These are phyloP conservation scores for Neurospora sp. DNA, from an alignment of 495 filamentous ascomycete genomes.

Conservation along the genomic window DNA sequence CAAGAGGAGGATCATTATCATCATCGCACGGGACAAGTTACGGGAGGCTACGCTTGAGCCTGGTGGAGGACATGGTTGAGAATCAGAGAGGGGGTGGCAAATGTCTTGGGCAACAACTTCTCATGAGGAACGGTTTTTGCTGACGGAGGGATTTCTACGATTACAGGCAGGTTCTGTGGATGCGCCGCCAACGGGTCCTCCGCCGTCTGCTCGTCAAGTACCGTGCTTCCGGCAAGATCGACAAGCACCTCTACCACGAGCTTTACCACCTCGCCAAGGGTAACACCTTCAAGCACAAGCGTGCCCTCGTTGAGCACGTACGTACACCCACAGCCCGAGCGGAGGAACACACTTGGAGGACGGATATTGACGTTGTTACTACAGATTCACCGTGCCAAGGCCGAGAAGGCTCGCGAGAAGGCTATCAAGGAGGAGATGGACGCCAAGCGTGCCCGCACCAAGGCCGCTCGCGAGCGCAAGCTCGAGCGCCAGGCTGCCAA, in stretches of 20 bases:
- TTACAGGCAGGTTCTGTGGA: constrained; percentile 89
- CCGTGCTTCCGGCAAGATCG: constrained; percentile 98
- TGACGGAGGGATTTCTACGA: constrained; percentile 16
- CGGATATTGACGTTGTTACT: constrained; percentile 10
- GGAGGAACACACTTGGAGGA: neutral
- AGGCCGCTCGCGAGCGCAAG: constrained; percentile 97
- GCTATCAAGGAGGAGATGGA: constrained; percentile 98
- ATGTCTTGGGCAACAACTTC: neutral
- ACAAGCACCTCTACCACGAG: constrained; percentile 99
- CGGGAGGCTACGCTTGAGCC: neutral
- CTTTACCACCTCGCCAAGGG: constrained; percentile 99
- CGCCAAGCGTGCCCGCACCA: constrained; percentile 98
- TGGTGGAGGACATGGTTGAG: neutral
- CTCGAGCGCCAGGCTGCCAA: constrained; percentile 79
- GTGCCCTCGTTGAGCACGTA: constrained; percentile 98
- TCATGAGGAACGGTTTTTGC: neutral
- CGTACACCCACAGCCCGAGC: constrained; percentile 32
- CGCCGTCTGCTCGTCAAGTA: constrained; percentile 98
- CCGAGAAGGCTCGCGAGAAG: constrained; percentile 92
- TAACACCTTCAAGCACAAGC: constrained; percentile 99
- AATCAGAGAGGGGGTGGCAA: neutral
- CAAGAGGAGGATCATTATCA: neutral
- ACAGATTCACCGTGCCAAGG: constrained; percentile 99
- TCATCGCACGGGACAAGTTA: neutral
- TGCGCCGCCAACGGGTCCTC: constrained; percentile 98